phyloP scores from a whole-genome alignment of 129 eudicot genomes.

The Silybum marianum region DNA sequence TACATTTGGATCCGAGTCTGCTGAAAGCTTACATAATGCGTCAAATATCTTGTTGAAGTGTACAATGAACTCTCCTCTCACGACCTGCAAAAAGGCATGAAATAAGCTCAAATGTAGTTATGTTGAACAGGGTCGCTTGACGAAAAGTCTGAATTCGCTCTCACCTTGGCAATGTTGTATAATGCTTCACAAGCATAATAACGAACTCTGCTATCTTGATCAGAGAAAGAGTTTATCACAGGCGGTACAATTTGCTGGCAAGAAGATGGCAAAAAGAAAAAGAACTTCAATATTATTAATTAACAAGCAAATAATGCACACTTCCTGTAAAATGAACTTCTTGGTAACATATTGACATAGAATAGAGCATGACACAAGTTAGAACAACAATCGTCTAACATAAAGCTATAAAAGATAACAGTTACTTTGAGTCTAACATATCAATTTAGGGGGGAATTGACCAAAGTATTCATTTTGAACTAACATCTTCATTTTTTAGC shows the following conservation, averaged over 20 bases:
- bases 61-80: slow-evolving; percentile 91
- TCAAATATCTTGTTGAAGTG: slow-evolving; percentile 95
- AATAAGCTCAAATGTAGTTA: slow-evolving; percentile 23
- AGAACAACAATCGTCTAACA: not conserved
- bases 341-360: not conserved
- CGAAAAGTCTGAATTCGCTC: not conserved
- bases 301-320: not conserved
- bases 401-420: not conserved
- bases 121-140: not conserved
- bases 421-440: not conserved
- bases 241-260: slow-evolving; percentile 95
- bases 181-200: slow-evolving; percentile 99
- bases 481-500: not conserved
- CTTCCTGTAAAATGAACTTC: not conserved
- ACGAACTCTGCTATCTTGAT: slow-evolving; percentile 95
- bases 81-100: slow-evolving; percentile 66
- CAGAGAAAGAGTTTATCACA: slow-evolving; percentile 82
- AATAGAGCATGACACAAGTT: not conserved
- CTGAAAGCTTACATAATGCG: slow-evolving; percentile 95
- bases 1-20: slow-evolving; percentile 96
- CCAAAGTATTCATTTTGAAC: not conserved
- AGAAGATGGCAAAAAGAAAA: slow-evolving; percentile 11
- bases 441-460: not conserved
- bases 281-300: not conserved
- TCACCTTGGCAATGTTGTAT: slow-evolving; percentile 97